Percentiles rank a stretch among this genome's conserved stretches.
Conservation (phyloP, 2,329 filamentous ascomycete genomes). For the Coleophoma cylindrospora region DNA sequence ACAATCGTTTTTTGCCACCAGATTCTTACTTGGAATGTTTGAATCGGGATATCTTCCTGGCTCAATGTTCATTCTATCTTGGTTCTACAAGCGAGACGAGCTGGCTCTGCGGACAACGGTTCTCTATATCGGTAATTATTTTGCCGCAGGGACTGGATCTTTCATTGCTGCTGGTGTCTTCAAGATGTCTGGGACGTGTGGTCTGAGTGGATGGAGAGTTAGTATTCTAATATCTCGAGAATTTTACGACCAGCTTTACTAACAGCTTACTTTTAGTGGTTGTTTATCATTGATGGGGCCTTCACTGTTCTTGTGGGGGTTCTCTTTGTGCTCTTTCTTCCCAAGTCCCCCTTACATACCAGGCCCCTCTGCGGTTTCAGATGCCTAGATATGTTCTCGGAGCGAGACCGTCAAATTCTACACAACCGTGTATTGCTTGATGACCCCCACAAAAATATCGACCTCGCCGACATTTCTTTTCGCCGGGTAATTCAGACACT, state of each 20-base stretch:
- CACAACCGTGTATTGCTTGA: conserved; percentile 35
- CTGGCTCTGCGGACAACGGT: not conserved
- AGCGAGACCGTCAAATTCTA: conserved; percentile 36
- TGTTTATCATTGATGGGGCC: not conserved
- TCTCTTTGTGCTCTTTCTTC: conserved; percentile 33
- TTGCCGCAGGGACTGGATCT: not conserved
- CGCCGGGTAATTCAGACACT: not conserved
- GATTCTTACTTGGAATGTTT: not conserved
- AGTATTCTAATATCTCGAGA: not conserved
- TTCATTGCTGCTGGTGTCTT: not conserved
- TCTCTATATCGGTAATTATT: not conserved
- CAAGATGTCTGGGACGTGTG: not conserved
- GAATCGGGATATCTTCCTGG: not conserved
- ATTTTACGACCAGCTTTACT: not conserved
- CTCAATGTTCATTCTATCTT: not conserved
- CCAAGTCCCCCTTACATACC: conserved; percentile 29
- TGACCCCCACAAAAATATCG: conserved; percentile 33
- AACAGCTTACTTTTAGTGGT: not conserved
- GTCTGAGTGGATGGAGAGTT: not conserved
- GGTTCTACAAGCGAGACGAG: not conserved
- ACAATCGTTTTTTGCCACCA: not conserved
- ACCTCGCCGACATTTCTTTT: conserved; percentile 27
- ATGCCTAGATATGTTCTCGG: conserved; percentile 36
- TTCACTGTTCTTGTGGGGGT: not conserved
- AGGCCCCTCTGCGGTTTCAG: conserved; percentile 29